Evolutionary conservation across 805 yeast species (phyloP), one percentile per base, ranked within the genome.

Genomic region (Sporopachydermia lactativora): DNA sequence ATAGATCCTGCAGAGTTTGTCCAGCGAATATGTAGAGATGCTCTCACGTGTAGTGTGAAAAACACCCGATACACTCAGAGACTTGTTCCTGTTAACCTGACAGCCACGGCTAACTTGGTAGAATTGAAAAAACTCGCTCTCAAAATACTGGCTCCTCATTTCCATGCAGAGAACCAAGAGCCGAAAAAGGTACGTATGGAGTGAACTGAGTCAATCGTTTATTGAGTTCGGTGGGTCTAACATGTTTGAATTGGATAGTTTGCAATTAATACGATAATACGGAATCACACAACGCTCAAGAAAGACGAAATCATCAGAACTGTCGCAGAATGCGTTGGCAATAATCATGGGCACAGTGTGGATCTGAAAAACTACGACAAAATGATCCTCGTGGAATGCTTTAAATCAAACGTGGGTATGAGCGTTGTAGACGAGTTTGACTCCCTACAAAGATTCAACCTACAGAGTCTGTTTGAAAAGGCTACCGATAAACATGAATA

Each of bases 311-410:
- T 89, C 39, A 85, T 84, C 44, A 72, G 68, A 28, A 65, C 73
- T 8, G 69, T 88, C 5, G 95, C 94, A 3, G 73, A 70, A 19
- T 60, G 70, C 36, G 86, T 84, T 1, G 89, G 89, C 1, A 64
- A 70, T 37, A 77, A 73, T 3, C 70, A 73, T 46, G 78, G 77
- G 2, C 95, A 85, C 55, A 64, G 60, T 28, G 94, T 92, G 13
- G 94, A 86, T 54, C 68, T 92, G 56, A 82, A 83, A 51, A 60
- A 74, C 8, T 84, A 73, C 52, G 94, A 88, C 45, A 77, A 78
- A 52, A 62, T 92, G 49, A 72, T 92, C 38, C 54, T 89, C 40
- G 81, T 92, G 2, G 95, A 85, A 56, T 82, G 96, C 54, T 89
- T 79, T 61, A 89, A 88, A 45, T 49, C 49, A 31, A 81, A 82